These are phyloP conservation scores for Arabidopsis suecica DNA, from an alignment of 345 rosid species.

Conservation along the genomic window DNA sequence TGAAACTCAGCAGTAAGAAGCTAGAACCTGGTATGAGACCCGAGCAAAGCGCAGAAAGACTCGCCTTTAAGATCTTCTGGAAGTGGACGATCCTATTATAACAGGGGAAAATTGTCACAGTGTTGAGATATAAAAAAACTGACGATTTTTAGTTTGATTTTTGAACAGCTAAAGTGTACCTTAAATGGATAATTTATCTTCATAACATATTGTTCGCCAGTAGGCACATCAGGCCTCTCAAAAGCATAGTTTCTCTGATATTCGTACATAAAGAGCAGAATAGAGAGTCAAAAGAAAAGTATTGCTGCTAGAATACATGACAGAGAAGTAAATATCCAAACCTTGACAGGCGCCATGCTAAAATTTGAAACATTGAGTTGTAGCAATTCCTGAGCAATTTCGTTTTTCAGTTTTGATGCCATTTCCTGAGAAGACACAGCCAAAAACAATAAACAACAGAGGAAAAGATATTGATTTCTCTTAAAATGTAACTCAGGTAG, in stretches of 20 bases:
- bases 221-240: conserved; percentile 76
- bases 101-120: conserved; percentile 8
- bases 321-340: conserved; percentile 46
- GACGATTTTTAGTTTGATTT: neutral
- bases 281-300: conserved; percentile 34
- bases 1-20: conserved; percentile 29
- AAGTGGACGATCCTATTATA: conserved; percentile 81
- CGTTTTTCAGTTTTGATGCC: conserved; percentile 75
- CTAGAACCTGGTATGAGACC: conserved; percentile 81
- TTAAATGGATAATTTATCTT: conserved; percentile 92
- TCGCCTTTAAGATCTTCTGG: conserved; percentile 87
- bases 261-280: conserved; percentile 28
- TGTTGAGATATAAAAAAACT: conserved; percentile 6
- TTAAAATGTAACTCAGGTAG: conserved; percentile 1
- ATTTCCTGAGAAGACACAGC: conserved; percentile 56
- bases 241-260: conserved; percentile 88
- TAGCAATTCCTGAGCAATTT: conserved; percentile 68
- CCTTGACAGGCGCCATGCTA: conserved; percentile 91
- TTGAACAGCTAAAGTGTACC: conserved; percentile 52
- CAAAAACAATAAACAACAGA: conserved; percentile 30
- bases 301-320: conserved; percentile 1
- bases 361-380: conserved; percentile 78
- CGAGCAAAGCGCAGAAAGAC: conserved; percentile 79
- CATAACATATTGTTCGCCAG: conserved; percentile 81
- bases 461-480: neutral